phyloP scores from a whole-genome alignment of 139 green algal genomes.

The Medakamo hakoo region DNA sequence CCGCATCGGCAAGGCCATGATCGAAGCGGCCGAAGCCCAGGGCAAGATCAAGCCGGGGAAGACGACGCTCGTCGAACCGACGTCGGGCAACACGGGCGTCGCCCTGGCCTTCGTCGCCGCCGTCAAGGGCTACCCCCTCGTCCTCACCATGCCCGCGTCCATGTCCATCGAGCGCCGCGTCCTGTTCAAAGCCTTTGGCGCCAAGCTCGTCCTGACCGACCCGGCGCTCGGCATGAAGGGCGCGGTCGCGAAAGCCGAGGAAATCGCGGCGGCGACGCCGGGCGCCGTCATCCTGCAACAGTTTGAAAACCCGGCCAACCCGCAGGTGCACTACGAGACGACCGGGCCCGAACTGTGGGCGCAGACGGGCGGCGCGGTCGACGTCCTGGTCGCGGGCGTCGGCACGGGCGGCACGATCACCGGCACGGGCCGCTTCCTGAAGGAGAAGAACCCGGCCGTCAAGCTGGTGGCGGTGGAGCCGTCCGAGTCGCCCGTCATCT shows the following conservation, averaged over 20 bases:
- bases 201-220: constrained; percentile 22
- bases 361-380: constrained; percentile 62
- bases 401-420: constrained; percentile 85
- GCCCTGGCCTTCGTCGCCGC: constrained; percentile 90
- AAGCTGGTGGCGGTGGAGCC: constrained; percentile 67
- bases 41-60: constrained; percentile 69
- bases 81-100: constrained; percentile 92
- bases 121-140: constrained; percentile 85
- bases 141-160: constrained; percentile 96
- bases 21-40: constrained; percentile 62
- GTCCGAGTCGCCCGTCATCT: constrained; percentile 51
- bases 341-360: constrained; percentile 81
- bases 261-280: constrained; percentile 56
- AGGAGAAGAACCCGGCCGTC: constrained; percentile 43
- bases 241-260: constrained; percentile 76
- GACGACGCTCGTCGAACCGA: constrained; percentile 76
- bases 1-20: constrained; percentile 83
- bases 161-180: constrained; percentile 93
- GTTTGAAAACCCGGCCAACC: constrained; percentile 48
- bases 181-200: constrained; percentile 77
- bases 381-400: constrained; percentile 77
- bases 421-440: constrained; percentile 59
- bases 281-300: constrained; percentile 32
- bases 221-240: constrained; percentile 42
- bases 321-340: constrained; percentile 32